Base-by-base conservation (phyloP, 768 basidiomycete species). In the Boletus pseudopeckii region DNA sequence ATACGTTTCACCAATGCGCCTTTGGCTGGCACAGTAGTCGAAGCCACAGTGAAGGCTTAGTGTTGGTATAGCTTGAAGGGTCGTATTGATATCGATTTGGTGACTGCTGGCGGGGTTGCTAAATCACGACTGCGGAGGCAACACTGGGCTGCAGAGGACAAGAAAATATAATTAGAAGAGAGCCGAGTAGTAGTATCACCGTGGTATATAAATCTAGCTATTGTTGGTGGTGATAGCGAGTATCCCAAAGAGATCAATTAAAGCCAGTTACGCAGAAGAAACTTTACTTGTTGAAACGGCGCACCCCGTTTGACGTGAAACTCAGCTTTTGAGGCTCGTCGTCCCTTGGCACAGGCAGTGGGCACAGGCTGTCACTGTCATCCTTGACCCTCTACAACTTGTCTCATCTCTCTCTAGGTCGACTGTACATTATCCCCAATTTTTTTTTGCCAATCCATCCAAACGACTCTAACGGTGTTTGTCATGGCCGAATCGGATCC, bases 401-500 rank as follows among this genome's bases (percentile, higher is more conserved):
- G 14, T 22, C n/a, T 11, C 13, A 2, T n/a, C 24, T 22, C 20
- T 36, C 48, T 43, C 47, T n/a, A 40, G 14, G 11, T 40, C 10
- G 30, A n/a, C 45, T 38, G 50, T 62, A 55, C 2, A 45, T 52
- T 67, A 65, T 36, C 32, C n/a, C n/a, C 20, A 6, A 22, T 14
- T 17, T 32, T 17, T 46, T 17, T 64, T 11, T 22, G 0, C 39
- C 54, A 65, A 55, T 54, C 18, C 47, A 41, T 40, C 43, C 42
- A 43, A 46, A 48, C 55, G 30, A 50, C 42, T 30, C 32, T 26
- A 36, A 45, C 46, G 34, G 24, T 24, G 28, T 26, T 18, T 17
- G 32, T 15, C n/a, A 68, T 65, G 64, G 37, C 58, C 15, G 72
- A 72, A 65, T 57, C 73, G 14, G 68, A 76, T 41, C 50, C 70